phyloP scores from a whole-genome alignment of 2,329 filamentous ascomycete species.

The Arthroderma uncinatum region DNA sequence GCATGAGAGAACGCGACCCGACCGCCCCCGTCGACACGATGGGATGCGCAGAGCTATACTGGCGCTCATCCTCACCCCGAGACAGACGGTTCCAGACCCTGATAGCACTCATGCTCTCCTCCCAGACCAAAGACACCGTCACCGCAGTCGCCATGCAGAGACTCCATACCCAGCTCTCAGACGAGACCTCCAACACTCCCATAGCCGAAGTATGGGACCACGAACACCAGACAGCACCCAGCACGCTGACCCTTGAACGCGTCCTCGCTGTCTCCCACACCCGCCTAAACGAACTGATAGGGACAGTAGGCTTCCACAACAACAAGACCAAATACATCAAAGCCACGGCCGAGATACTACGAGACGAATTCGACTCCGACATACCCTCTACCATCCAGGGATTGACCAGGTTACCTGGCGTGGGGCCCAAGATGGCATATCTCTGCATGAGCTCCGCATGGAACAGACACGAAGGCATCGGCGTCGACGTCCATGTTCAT shows the following conservation, averaged over 20 bases:
- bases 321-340: constrained; percentile 84
- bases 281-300: constrained; percentile 61
- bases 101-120: constrained; percentile 78
- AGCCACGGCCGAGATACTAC: constrained; percentile 58
- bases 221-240: constrained; percentile 24
- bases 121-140: constrained; percentile 86
- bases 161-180: constrained; percentile 60
- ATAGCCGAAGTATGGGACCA: constrained; percentile 11
- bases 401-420: constrained; percentile 66
- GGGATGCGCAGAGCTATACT: constrained; percentile 59
- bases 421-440: constrained; percentile 92
- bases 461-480: constrained; percentile 64
- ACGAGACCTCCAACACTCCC: constrained; percentile 13
- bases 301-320: constrained; percentile 84
- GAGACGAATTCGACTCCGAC: constrained; percentile 59
- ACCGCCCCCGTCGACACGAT: constrained; percentile 88
- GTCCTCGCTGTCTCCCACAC: constrained; percentile 60
- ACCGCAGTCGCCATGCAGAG: constrained; percentile 72
- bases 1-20: constrained; percentile 60
- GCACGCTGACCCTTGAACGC: constrained; percentile 59
- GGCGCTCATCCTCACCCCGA: constrained; percentile 33
- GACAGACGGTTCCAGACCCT: constrained; percentile 76
- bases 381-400: constrained; percentile 70
- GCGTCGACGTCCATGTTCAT: constrained; percentile 90
- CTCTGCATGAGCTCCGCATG: constrained; percentile 70